These are phyloP conservation scores for Amaranthus tricolor DNA, from an alignment of 179 eudicot genomes.

Conservation along the genomic window DNA sequence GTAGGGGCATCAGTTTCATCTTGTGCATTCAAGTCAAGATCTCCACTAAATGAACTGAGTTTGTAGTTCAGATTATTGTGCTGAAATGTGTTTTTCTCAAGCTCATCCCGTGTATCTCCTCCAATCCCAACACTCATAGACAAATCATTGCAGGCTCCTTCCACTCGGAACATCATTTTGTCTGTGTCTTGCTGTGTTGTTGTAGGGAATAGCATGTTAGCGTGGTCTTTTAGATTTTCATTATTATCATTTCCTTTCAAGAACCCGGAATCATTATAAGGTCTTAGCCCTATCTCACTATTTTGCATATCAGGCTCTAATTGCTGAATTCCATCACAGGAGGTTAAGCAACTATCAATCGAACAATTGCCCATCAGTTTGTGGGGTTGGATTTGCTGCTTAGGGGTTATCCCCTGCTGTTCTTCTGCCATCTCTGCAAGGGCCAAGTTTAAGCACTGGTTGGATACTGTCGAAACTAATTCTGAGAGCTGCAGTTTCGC, in stretches of 20 bases:
- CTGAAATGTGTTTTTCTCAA: conserved; percentile 28
- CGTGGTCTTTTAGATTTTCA: conserved; percentile 34
- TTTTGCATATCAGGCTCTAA: conserved; percentile 57
- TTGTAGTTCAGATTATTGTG: conserved; percentile 42
- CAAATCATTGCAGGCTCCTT: conserved; percentile 30
- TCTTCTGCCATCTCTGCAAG: conserved; percentile 55
- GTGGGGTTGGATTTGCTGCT: conserved; percentile 43
- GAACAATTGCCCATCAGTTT: conserved; percentile 61
- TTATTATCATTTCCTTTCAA: conserved; percentile 31
- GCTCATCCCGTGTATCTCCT: conserved; percentile 36
- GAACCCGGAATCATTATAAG: conserved; percentile 28
- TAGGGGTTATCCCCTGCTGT: conserved; percentile 35
- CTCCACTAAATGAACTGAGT: conserved; percentile 40
- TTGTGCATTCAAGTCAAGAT: conserved; percentile 59
- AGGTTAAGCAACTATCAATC: conserved; percentile 74
- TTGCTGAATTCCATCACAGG: conserved; percentile 52
- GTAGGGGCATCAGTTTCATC: conserved; percentile 60
- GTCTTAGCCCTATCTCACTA: conserved; percentile 40
- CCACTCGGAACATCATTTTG: no score
- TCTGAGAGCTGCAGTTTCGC: conserved; percentile 81
- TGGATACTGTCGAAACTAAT: conserved; percentile 66
- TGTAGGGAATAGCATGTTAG: conserved; percentile 30
- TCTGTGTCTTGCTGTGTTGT: conserved; percentile 24
- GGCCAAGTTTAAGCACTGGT: conserved; percentile 56
- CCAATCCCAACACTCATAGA: conserved; percentile 61